Conservation (phyloP, 2,329 filamentous ascomycete species). For the Karstenula rhodostoma region DNA sequence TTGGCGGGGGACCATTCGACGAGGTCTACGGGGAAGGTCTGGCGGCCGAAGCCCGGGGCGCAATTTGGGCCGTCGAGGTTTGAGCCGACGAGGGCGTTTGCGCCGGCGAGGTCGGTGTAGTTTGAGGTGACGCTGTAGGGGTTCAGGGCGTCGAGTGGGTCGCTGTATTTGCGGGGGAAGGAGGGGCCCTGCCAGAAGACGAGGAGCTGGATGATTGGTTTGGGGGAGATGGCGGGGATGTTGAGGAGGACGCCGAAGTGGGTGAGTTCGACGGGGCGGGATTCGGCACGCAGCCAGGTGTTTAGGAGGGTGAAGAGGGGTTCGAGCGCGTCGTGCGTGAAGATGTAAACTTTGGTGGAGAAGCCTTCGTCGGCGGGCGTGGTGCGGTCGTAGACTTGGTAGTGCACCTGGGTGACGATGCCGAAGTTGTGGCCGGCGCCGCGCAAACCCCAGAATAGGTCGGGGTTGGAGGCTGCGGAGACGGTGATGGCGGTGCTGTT, state of each 20-base stretch:
- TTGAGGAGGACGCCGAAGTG: constrained; percentile 26
- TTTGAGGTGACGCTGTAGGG: constrained; percentile 19
- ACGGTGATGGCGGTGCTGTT: constrained; percentile 43
- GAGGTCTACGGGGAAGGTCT: constrained; percentile 23
- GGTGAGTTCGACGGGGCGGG: constrained; percentile 21
- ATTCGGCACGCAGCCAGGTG: constrained; percentile 20
- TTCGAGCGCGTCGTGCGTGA: constrained; percentile 30
- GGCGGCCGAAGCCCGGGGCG: constrained; percentile 23
- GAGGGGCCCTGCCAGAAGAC: constrained; percentile 28
- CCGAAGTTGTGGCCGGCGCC: constrained; percentile 49
- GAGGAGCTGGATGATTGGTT: constrained; percentile 19
- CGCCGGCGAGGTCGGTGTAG: constrained; percentile 26
- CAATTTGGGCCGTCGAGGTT: constrained; percentile 23
- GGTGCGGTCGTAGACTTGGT: constrained; percentile 28
- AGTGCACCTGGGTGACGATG: constrained; percentile 33
- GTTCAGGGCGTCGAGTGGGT: constrained; percentile 25
- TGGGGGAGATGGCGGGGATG: constrained; percentile 22
- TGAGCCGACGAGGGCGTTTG: constrained; percentile 23
- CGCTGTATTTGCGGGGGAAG: constrained; percentile 27
- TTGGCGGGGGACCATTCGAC: constrained; percentile 17
- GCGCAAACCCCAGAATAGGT: constrained; percentile 47
- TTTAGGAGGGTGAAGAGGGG: constrained; percentile 23
- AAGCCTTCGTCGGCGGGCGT: constrained; percentile 20
- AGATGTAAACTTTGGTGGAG: constrained; percentile 13
- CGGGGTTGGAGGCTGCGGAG: constrained; percentile 39